Evolutionary conservation across 768 basidiomycete species (phyloP).

Genomic region (Arthromyces matolae): DNA sequence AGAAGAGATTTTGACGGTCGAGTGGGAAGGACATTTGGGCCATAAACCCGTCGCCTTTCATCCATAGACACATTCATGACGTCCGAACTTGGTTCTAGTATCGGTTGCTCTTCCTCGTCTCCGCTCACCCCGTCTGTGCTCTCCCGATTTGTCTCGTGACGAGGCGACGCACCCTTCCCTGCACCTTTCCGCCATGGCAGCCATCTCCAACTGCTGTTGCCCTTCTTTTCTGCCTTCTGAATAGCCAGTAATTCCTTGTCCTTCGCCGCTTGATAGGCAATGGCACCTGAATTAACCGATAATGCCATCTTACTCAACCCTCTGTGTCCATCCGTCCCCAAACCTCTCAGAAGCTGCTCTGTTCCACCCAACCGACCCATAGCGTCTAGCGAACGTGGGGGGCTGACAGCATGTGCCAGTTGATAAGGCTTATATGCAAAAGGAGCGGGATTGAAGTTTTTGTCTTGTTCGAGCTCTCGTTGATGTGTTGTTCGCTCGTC

Average conservation of each 20-base stretch:
- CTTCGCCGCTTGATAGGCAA: constrained; percentile 11
- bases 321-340: constrained; percentile 60
- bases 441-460: constrained; percentile 54
- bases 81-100: constrained; percentile 27
- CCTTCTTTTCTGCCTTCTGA: constrained; percentile 14
- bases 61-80: constrained; percentile 45
- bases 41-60: constrained; percentile 66
- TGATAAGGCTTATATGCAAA: constrained; percentile 71
- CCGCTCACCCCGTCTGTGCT: constrained; percentile 27
- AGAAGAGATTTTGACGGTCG: constrained; percentile 69
- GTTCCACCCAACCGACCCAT: constrained; percentile 72
- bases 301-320: constrained; percentile 38
- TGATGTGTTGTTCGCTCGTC: constrained; percentile 31
- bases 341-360: constrained; percentile 58
- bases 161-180: constrained; percentile 21
- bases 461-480: constrained; percentile 35
- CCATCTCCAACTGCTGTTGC: constrained; percentile 17
- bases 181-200: constrained; percentile 16
- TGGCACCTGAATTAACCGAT: constrained; percentile 9
- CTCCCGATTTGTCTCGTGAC: constrained; percentile 24
- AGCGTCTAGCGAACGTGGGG: constrained; percentile 63
- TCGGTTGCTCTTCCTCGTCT: constrained; percentile 30
- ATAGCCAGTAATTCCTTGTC: constrained; percentile 11
- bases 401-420: constrained; percentile 86
- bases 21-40: constrained; percentile 69